Evolutionary conservation across 352 stramenopile species (phyloP), one percentile per base, ranked within the genome.

Genomic region (Salisapilia sapeloensis): DNA sequence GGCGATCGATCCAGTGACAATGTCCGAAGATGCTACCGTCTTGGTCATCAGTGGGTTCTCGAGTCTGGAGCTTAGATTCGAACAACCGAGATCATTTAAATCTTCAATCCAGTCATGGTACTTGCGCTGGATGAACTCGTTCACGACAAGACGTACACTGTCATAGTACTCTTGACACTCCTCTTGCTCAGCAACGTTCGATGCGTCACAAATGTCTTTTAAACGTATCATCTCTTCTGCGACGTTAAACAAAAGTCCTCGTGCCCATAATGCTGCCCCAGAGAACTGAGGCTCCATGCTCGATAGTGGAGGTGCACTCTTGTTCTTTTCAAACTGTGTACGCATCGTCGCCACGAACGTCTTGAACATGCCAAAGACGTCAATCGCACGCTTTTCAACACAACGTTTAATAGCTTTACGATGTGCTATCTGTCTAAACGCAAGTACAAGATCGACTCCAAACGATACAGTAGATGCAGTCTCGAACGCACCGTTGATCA

Each of bases 401-500:
- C 83, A 96, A 9, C 83, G 72, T 38, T 93, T 89, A 38, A 97
- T 96, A 5, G 74, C 65, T 17, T 96, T 74, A 5, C 86, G 76
- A 40, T 91, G 78, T n/a, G 86, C 86, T 23, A 97, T 83, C 29
- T 67, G 78, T 48, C 90, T 70, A 42, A 97, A 97, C 14, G 87
- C 84, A 15, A 95, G 71, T 6, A 97, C 76, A 40, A 97, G 60
- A 14, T 92, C 84, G 2, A 96, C 84, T 7, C 75, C 80, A 8
- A 77, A 64, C 4, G 65, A 51, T 8, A 97, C 77, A 6, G 80
- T 92, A 5, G 79, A 85, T 6, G 96, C 54, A 30, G 66, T 90
- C 24, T 96, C 91, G 31, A 97, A 97, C 0, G 83, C 82, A 4
- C 69, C 75, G 35, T 96, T 96, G 42, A 97, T 96, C 4, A 97